Evolutionary conservation across 176 grass and related monocot genomes (phyloP).

Genomic region (Paspalum vaginatum): DNA sequence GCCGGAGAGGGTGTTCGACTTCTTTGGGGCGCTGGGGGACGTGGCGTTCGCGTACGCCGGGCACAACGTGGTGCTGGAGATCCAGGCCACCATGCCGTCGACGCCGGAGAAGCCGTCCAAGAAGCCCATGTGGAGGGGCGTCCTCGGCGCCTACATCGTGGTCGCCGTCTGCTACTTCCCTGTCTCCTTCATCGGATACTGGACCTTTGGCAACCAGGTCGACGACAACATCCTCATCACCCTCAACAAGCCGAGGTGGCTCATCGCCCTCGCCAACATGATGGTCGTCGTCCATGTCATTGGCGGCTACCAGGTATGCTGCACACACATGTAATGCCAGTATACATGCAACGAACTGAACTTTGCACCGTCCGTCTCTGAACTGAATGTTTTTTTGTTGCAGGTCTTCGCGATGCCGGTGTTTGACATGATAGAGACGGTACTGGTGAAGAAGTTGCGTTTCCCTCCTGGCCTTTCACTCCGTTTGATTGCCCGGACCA

Average conservation of each 20-base stretch:
- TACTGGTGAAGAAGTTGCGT: conserved; percentile 12
- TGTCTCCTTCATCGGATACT: conserved; percentile 77
- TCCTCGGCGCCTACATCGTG: conserved; percentile 74
- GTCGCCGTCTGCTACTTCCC: conserved; percentile 96
- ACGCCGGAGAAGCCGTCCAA: conserved; percentile 83
- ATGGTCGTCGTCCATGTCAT: conserved; percentile 96
- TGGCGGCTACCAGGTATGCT: conserved; percentile 31
- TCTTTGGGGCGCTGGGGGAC: conserved; percentile 64
- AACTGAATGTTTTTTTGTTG: neutral
- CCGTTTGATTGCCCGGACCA: conserved; percentile 21
- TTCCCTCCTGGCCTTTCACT: conserved; percentile 3
- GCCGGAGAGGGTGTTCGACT: conserved; percentile 56
- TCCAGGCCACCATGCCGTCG: conserved; percentile 90
- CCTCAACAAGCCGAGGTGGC: conserved; percentile 66
- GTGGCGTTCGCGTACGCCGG: conserved; percentile 82
- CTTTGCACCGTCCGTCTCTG: neutral
- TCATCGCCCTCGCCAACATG: conserved; percentile 88
- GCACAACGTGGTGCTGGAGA: conserved; percentile 93
- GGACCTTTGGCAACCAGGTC: conserved; percentile 65
- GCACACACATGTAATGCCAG: neutral
- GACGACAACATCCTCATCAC: conserved; percentile 71
- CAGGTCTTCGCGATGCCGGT: conserved; percentile 44
- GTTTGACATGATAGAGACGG: conserved; percentile 24
- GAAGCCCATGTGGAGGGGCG: conserved; percentile 96
- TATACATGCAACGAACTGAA: neutral